Evolutionary conservation across 345 rosid species (phyloP), one percentile per base, ranked within the genome.

Genomic region (Ceriops zippeliana): DNA sequence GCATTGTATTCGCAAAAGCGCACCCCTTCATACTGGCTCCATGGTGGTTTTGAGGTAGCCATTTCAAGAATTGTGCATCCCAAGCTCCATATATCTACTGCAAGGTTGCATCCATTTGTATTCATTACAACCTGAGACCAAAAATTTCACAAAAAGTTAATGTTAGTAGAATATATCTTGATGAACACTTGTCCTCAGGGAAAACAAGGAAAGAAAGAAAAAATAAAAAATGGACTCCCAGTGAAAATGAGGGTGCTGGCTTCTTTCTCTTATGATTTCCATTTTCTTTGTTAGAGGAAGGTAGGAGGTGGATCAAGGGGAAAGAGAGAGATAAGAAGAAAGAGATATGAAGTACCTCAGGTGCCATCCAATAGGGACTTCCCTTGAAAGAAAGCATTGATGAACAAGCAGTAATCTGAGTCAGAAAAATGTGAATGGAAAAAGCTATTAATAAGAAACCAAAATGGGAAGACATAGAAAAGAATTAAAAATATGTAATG

Each of bases 351-450:
- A 34, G 46, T 84, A 93, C 99, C 99, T 93, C 97, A 19, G 99
- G 99, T 38, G 99, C 99, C 97, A 93, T 93, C 99, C 99, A 93
- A 73, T 88, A 93, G 58, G 99, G 99, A 82, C 99, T 93, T 70
- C 99, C 99, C 73, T 86, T 91, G 85, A 93, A 93, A 13, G 99
- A 93, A 78, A 93, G 96, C 96, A 91, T 91, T 61, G 96, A 83
- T 68, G 91, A 74, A 73, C 79, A 86, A 34, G 88, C 72, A n/a
- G 90, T 80, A 52, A 87, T 90, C 99, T 93, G 85, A 54, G 67
- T 66, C 62, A 78, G 10, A 72, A 70, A 60, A 76, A 42, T 53
- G 27, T 15, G 47, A 56, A 58, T 74, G 65, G 78, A 73, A 53
- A 76, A 35, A 42, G 47, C 54, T 66, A 56, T 63, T 42, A 52